Evolutionary conservation across 192 early-diverging fungal species (phyloP).

Genomic region (Obelidium mucronatum): DNA sequence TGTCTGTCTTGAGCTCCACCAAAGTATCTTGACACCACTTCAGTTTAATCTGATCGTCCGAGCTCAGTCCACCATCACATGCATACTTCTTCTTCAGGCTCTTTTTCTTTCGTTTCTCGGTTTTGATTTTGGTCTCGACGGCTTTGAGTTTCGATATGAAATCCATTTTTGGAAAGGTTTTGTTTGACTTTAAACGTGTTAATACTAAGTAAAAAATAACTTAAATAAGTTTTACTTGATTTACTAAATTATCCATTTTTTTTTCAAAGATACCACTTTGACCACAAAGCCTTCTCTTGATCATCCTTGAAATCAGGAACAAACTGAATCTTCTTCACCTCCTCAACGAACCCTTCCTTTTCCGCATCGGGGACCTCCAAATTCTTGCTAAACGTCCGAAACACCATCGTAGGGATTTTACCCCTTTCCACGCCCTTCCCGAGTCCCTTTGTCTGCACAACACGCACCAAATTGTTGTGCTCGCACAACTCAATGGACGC

Average conservation of each 20-base stretch:
- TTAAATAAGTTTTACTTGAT: no score
- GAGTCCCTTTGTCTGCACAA: slow-evolving; percentile 39
- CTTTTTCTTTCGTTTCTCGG: not conserved
- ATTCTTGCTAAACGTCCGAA: slow-evolving; percentile 48
- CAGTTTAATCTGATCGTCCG: slow-evolving; percentile 30
- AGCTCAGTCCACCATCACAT: slow-evolving; percentile 3
- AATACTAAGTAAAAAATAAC: no score
- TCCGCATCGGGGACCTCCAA: slow-evolving; percentile 55
- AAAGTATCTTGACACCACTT: slow-evolving; percentile 17
- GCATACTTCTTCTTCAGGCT: slow-evolving; percentile 14
- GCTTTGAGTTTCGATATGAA: not conserved
- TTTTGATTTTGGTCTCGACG: slow-evolving; percentile 1
- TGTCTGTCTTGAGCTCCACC: slow-evolving; percentile 25
- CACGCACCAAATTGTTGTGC: slow-evolving; percentile 86
- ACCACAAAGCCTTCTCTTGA: slow-evolving; percentile 62
- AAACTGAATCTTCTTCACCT: slow-evolving; percentile 69
- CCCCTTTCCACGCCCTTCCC: slow-evolving; percentile 31
- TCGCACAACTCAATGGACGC: slow-evolving; percentile 61
- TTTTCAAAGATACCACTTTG: slow-evolving; percentile 40
- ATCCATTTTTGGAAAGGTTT: no score
- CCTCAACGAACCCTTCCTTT: slow-evolving; percentile 59
- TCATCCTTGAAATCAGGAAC: slow-evolving; percentile 58
- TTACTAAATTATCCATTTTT: no score
- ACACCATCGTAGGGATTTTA: slow-evolving; percentile 62
- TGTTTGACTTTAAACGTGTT: no score